phyloP scores from a whole-genome alignment of 495 filamentous ascomycete species.

The Annulohypoxylon maeteangense region DNA sequence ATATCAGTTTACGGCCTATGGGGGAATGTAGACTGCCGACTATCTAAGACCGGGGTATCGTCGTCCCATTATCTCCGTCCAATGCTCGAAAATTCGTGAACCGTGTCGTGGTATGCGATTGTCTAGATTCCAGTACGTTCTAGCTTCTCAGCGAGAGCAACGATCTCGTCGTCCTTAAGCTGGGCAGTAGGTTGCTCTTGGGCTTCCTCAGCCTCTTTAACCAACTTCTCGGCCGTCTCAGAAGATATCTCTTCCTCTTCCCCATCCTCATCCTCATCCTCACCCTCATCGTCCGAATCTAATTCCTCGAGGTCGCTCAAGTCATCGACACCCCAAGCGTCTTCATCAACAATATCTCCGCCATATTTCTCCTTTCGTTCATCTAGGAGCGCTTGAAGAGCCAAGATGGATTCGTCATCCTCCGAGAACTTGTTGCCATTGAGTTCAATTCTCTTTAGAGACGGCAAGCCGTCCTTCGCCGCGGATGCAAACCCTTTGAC shows the following conservation, averaged over 20 bases:
- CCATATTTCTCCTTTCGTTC: conserved; percentile 70
- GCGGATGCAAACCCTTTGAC: conserved; percentile 75
- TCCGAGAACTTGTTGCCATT: conserved; percentile 96
- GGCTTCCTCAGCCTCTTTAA: conserved; percentile 76
- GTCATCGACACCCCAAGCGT: conserved; percentile 85
- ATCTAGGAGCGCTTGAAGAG: conserved; percentile 62
- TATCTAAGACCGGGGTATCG: conserved; percentile 25
- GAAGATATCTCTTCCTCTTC: conserved; percentile 62
- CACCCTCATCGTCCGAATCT: conserved; percentile 76
- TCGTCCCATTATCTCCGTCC: conserved; percentile 4
- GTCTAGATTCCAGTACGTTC: conserved; percentile 67
- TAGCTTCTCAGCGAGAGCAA: conserved; percentile 79
- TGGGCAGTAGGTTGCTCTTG: conserved; percentile 79
- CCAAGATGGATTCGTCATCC: conserved; percentile 73
- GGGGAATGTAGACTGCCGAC: background rate
- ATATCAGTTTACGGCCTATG: conserved; percentile 1
- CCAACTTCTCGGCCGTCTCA: conserved; percentile 68
- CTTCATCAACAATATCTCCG: conserved; percentile 67
- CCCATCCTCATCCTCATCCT: conserved; percentile 67
- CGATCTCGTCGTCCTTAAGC: conserved; percentile 80
- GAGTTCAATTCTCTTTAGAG: conserved; percentile 83
- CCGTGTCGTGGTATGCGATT: conserved; percentile 8
- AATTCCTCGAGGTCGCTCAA: conserved; percentile 83
- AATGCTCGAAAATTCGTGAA: background rate
- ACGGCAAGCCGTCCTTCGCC: conserved; percentile 71